Evolutionary conservation across 495 filamentous ascomycete genomes (phyloP).

Genomic region (Amniculicola lignicola): DNA sequence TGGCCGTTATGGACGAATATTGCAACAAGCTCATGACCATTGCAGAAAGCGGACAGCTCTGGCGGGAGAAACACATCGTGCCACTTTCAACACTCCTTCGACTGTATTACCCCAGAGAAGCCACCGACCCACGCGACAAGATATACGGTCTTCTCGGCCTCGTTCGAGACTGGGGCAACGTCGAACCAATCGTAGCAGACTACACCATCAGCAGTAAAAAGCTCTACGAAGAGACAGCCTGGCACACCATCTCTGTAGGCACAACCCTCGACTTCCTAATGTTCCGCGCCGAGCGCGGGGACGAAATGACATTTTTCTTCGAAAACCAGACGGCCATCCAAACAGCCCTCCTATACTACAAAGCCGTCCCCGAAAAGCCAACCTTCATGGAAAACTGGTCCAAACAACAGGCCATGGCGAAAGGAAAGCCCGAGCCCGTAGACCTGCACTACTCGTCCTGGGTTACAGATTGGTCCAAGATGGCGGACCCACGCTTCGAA

Average conservation of each 20-base stretch:
- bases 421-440: neutral
- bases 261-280: conserved; percentile 4
- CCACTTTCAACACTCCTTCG: conserved; percentile 3
- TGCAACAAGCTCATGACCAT: conserved; percentile 6
- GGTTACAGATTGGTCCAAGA: neutral
- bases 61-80: conserved; percentile 1
- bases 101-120: conserved; percentile 4
- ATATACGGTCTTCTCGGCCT: conserved; percentile 14
- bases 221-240: conserved; percentile 5
- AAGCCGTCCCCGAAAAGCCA: neutral
- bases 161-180: conserved; percentile 9
- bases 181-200: neutral
- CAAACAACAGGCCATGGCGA: neutral
- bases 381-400: neutral
- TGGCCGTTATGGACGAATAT: conserved; percentile 1
- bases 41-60: neutral
- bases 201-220: conserved; percentile 2
- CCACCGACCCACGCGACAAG: conserved; percentile 16
- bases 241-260: neutral
- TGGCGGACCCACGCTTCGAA: conserved; percentile 3
- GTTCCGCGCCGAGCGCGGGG: conserved; percentile 1
- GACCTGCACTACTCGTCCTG: neutral
- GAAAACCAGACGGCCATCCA: neutral
- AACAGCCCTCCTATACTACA: neutral
- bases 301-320: neutral